Conservation (phyloP, 371 early-diverging fungal species). For the Apophysomyces sp. region DNA sequence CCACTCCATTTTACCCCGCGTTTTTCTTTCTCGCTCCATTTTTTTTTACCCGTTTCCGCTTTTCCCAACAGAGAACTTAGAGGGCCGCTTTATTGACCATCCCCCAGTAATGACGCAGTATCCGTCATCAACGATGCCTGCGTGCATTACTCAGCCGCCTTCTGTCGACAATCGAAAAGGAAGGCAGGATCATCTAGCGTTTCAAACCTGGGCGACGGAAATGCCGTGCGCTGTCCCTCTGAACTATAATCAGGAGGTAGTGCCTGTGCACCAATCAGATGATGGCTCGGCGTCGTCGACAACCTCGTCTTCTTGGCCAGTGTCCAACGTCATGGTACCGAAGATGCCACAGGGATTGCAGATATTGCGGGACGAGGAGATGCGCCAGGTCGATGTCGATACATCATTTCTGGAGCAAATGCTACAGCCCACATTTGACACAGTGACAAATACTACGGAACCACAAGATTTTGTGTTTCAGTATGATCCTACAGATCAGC, state of each 20-base stretch:
- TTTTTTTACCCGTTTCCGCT: not conserved
- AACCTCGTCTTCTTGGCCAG: not conserved
- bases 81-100: not conserved
- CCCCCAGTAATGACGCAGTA: not conserved
- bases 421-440: not conserved
- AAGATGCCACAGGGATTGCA: not conserved
- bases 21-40: constrained; percentile 1
- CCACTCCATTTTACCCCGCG: constrained; percentile 1
- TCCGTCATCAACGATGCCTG: not conserved
- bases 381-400: not conserved
- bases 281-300: not conserved
- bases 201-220: not conserved
- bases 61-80: constrained; percentile 2
- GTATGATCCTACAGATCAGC: not conserved
- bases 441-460: not conserved
- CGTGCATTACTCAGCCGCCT: not conserved
- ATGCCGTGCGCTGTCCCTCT: not conserved
- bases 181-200: not conserved
- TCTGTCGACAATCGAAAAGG: not conserved
- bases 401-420: not conserved
- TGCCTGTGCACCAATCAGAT: constrained; percentile 1
- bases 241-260: not conserved
- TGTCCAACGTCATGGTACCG: not conserved
- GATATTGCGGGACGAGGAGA: not conserved
- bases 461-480: not conserved